A percentile compares a stretch with the other conserved stretches of the same genome.
phyloP scores from a whole-genome alignment of 2,329 filamentous ascomycete genomes.

The Hortaea sp. region DNA sequence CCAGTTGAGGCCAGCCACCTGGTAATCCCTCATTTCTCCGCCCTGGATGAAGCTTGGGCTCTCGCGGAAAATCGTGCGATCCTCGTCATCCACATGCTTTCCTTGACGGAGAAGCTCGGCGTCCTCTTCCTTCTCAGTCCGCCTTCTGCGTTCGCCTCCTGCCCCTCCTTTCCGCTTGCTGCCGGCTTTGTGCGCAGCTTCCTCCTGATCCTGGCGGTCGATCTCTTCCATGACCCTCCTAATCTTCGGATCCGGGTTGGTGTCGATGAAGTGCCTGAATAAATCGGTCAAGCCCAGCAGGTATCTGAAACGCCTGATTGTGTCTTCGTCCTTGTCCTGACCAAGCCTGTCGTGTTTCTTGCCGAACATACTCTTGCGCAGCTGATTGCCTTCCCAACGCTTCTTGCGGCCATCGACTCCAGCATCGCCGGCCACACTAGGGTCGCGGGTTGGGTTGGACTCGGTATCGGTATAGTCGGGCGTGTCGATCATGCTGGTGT shows the following conservation, averaged over 20 bases:
- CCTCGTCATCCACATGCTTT: constrained; percentile 66
- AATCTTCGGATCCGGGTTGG: constrained; percentile 89
- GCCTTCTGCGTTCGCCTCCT: constrained; percentile 63
- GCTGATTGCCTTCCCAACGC: constrained; percentile 75
- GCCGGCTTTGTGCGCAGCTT: constrained; percentile 57
- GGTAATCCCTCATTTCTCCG: constrained; percentile 89
- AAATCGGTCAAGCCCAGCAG: constrained; percentile 89
- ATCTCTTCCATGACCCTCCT: constrained; percentile 91
- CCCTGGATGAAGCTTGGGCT: constrained; percentile 81
- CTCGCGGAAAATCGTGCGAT: constrained; percentile 85
- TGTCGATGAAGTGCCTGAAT: constrained; percentile 98
- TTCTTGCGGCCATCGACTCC: constrained; percentile 68
- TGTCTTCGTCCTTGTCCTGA: constrained; percentile 95
- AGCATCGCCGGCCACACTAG: constrained; percentile 71
- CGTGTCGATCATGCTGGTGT: constrained; percentile 41
- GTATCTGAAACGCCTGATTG: constrained; percentile 87
- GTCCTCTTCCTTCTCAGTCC: constrained; percentile 96
- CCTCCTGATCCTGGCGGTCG: constrained; percentile 77
- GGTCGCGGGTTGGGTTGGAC: constrained; percentile 56
- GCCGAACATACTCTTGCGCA: constrained; percentile 85
- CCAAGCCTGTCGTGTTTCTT: constrained; percentile 89
- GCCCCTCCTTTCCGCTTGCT: constrained; percentile 76
- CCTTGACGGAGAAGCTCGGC: constrained; percentile 80
- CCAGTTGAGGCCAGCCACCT: constrained; percentile 93
- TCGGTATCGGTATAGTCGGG: constrained; percentile 59